Base-by-base conservation (phyloP, 2,329 filamentous ascomycete species). In the Trichophyton equinum region DNA sequence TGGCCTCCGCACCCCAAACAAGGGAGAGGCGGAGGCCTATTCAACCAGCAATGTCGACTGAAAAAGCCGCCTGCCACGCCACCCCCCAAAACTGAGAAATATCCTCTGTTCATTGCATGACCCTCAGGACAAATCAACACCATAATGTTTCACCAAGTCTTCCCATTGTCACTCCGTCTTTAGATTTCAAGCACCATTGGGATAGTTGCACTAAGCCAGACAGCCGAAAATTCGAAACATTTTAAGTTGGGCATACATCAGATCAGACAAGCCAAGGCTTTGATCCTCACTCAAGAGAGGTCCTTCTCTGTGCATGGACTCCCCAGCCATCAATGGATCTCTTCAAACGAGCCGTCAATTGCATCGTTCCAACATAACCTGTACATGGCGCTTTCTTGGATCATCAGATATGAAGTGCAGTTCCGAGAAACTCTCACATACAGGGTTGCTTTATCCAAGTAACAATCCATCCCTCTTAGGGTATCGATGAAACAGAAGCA, bases 221-320 rank as follows among this genome's bases (percentile, higher is more conserved):
- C 18, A 60, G 49, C 49, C 59, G 64, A 61, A 55, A 25, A 57
- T 18, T 27, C 57, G 60, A 47, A 36, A 67, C 63, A 64, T 8
- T 30, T 33, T 1, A 27, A 6, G 22, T n/a, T 15, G 22, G 69
- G 69, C 70, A 67, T 69, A 62, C 65, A 65, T 65, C 71, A 70
- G 69, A 67, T 78, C 81, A 78, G 89, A 92, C 88, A 91, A 92
- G 89, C 82, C 89, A 79, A 90, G 85, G 79, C 89, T 91, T 90
- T 95, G 89, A 95, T 86, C 79, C 88, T 88, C 90, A 91, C 88
- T 82, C 86, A 73, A 84, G 88, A 90, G 89, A 90, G 88, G 88
- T 90, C 89, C 89, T 81, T 65, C 57, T 62, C 65, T 65, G 55
- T 57, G 38, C 55, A 57, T 57, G 22, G 8, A 11, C 11, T 57